Evolutionary conservation across 257 asterid genomes (phyloP).

Genomic region (Solanum peruvianum): DNA sequence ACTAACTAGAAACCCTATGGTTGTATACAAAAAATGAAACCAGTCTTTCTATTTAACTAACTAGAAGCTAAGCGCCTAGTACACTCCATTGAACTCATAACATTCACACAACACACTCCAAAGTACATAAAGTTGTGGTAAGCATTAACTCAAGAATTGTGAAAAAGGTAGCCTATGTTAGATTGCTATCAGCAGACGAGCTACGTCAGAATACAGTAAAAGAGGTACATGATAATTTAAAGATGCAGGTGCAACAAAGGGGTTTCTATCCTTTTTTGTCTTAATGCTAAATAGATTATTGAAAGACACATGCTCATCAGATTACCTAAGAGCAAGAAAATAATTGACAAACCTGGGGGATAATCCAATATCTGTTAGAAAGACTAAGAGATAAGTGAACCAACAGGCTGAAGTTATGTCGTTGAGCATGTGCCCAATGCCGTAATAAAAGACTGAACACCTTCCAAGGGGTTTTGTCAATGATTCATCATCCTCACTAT

Average conservation of each 20-base stretch:
- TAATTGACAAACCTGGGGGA: constrained; percentile 58
- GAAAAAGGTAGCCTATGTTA: background rate
- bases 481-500: constrained; percentile 31
- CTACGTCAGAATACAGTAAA: background rate
- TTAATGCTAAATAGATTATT: background rate
- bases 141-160: background rate
- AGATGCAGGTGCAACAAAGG: background rate
- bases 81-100: background rate
- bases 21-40: background rate
- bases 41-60: background rate
- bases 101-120: background rate
- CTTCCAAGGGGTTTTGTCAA: constrained; percentile 36
- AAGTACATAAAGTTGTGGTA: background rate
- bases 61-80: background rate
- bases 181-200: background rate
- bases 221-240: background rate
- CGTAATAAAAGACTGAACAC: constrained; percentile 56
- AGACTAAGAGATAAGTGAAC: constrained; percentile 88
- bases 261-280: background rate
- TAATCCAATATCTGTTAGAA: constrained; percentile 77
- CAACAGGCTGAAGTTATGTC: constrained; percentile 88
- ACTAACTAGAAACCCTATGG: background rate
- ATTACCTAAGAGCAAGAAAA: background rate
- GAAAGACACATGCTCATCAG: background rate
- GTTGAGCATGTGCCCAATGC: constrained; percentile 89